Percentiles rank a stretch among this genome's conserved stretches.
These are phyloP conservation scores for Aethionema arabicum DNA, from an alignment of 345 rosid genomes.

Conservation along the genomic window DNA sequence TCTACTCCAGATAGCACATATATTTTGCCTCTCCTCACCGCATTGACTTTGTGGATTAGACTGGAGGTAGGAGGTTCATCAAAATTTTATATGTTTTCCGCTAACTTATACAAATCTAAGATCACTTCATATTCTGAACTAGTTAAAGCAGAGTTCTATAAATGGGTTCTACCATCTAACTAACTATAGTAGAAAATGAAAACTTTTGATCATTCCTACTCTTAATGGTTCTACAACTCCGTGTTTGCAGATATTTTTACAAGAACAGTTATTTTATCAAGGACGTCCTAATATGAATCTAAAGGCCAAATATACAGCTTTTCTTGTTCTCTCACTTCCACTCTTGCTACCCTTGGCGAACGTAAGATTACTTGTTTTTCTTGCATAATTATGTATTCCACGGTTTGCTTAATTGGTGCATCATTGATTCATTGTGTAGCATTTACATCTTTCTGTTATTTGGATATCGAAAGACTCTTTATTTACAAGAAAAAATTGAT, in stretches of 20 bases:
- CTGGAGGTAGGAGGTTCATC: slow-evolving; percentile 50
- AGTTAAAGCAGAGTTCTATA: background rate
- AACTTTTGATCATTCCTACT: no score
- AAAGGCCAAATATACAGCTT: no score
- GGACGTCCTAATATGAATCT: no score
- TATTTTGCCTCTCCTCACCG: slow-evolving; percentile 56
- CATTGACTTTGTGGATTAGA: slow-evolving; percentile 50
- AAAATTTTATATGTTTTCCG: background rate
- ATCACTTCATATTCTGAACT: slow-evolving; percentile 2
- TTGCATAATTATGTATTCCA: background rate
- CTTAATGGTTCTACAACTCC: background rate
- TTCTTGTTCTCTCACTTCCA: slow-evolving; percentile 44
- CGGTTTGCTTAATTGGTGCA: background rate
- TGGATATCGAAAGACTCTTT: background rate
- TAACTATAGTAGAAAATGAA: no score
- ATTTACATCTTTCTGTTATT: background rate
- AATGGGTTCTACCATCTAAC: slow-evolving; percentile 6
- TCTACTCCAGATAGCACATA: slow-evolving; percentile 55
- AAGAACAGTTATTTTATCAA: background rate
- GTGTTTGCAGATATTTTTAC: background rate
- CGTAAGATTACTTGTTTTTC: slow-evolving; percentile 19
- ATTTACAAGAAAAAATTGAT: background rate
- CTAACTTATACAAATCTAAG: background rate
- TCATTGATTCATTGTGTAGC: no score
- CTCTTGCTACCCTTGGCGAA: slow-evolving; percentile 51